Conservation (phyloP, 805 yeast species). For the Yamadazyma philogaea region DNA sequence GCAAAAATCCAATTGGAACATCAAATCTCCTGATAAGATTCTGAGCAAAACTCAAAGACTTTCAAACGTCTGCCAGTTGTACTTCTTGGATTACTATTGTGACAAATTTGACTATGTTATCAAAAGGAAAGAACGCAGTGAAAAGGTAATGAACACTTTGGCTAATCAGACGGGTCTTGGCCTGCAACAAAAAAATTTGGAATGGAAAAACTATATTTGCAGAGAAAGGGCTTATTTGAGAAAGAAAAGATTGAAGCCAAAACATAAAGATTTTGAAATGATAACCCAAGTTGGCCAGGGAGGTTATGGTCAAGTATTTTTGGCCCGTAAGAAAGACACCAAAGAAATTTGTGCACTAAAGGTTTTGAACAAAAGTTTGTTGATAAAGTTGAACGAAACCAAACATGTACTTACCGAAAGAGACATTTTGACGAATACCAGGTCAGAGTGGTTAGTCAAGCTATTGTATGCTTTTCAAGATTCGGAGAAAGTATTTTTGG, state of each 20-base stretch:
- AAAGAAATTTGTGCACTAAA: slow-evolving; percentile 94
- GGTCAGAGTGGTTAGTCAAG: slow-evolving; percentile 95
- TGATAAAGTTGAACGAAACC: slow-evolving; percentile 89
- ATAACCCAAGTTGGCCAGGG: slow-evolving; percentile 99
- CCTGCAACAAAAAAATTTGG: slow-evolving; percentile 36
- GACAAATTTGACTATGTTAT: slow-evolving; percentile 93
- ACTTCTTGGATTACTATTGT: slow-evolving; percentile 91
- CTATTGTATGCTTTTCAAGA: slow-evolving; percentile 94
- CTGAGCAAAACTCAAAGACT: slow-evolving; percentile 77
- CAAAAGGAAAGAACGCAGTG: slow-evolving; percentile 77
- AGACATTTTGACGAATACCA: slow-evolving; percentile 92
- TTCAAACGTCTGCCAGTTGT: slow-evolving; percentile 90
- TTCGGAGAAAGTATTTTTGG: slow-evolving; percentile 80
- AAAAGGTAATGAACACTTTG: slow-evolving; percentile 60
- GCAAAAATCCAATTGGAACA: slow-evolving; percentile 18
- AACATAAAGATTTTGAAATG: slow-evolving; percentile 92
- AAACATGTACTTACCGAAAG: slow-evolving; percentile 94
- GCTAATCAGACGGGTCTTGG: slow-evolving; percentile 47
- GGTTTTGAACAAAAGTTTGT: slow-evolving; percentile 79
- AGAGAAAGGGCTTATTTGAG: slow-evolving; percentile 83
- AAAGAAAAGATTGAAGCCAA: slow-evolving; percentile 86
- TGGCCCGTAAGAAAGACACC: slow-evolving; percentile 92
- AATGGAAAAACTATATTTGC: slow-evolving; percentile 76
- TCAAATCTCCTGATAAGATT: slow-evolving; percentile 25
- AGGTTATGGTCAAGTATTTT: slow-evolving; percentile 97